A percentile compares a stretch with the other conserved stretches of the same genome.
These are phyloP conservation scores for Brassica balearica DNA, from an alignment of 441 rosid genomes.

Conservation along the genomic window DNA sequence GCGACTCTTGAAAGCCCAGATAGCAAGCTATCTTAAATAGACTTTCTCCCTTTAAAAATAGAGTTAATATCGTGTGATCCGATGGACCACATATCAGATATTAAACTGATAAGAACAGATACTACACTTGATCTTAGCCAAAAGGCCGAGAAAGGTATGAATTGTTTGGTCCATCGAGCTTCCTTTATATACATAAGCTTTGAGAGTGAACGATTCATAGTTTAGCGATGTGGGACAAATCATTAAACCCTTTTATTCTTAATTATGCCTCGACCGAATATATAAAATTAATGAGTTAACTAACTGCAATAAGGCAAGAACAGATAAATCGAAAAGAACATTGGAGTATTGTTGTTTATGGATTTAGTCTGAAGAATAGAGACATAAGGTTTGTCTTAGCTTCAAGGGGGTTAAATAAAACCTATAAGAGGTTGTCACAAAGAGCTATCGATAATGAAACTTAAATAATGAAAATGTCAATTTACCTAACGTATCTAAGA, in stretches of 20 bases:
- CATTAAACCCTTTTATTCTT: background rate
- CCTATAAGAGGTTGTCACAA: constrained; percentile 15
- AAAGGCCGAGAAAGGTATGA: constrained; percentile 81
- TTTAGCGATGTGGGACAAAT: constrained; percentile 33
- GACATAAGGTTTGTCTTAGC: constrained; percentile 26
- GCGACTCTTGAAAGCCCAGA: constrained; percentile 24
- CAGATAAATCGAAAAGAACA: background rate
- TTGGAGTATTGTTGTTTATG: constrained; percentile 1
- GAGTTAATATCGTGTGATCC: constrained; percentile 49
- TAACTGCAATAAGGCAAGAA: background rate
- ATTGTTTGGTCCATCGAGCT: background rate
- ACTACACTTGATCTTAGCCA: constrained; percentile 99
- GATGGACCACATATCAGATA: constrained; percentile 67
- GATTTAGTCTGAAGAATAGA: background rate
- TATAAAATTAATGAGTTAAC: background rate
- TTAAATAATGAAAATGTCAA: constrained; percentile 38
- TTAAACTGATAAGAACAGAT: constrained; percentile 91
- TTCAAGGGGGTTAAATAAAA: background rate
- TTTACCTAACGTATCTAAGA: constrained; percentile 41
- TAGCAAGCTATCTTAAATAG: constrained; percentile 34
- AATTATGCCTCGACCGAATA: background rate
- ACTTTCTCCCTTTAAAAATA: constrained; percentile 27
- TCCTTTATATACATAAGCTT: background rate
- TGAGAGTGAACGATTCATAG: background rate
- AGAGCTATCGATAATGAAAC: constrained; percentile 39